Percentiles rank a stretch among this genome's conserved stretches.
Evolutionary conservation across 306 rosid genomes (phyloP).

Genomic region (Cercis canadensis): DNA sequence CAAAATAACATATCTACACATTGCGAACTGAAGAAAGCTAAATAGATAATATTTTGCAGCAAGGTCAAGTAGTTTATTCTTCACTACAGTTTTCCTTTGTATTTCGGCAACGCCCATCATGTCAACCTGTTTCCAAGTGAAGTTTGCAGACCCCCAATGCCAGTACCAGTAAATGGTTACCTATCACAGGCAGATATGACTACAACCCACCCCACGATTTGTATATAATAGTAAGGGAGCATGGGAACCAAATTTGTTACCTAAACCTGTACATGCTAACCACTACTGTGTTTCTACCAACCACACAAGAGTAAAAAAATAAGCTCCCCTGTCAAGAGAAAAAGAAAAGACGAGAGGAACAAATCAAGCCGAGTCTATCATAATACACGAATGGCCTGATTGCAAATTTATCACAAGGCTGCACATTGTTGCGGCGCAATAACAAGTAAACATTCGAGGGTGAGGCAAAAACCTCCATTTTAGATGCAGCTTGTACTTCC

Average conservation of each 20-base stretch:
- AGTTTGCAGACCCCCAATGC: conserved; percentile 33
- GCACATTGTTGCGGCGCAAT: conserved; percentile 36
- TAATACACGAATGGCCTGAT: conserved; percentile 46
- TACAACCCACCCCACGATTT: conserved; percentile 42
- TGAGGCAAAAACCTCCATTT: conserved; percentile 38
- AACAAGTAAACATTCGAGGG: conserved; percentile 41
- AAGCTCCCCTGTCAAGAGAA: conserved; percentile 55
- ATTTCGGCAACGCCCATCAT: conserved; percentile 41
- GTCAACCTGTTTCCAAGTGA: conserved; percentile 38
- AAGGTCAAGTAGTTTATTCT: conserved; percentile 47
- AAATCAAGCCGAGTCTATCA: conserved; percentile 43
- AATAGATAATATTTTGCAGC: conserved; percentile 35
- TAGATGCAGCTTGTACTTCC: conserved; percentile 36
- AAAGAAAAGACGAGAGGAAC: conserved; percentile 45
- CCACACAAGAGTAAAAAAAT: conserved; percentile 67
- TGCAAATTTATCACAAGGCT: conserved; percentile 47
- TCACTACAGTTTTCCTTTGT: conserved; percentile 33
- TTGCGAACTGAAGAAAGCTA: neutral
- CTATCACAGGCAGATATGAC: conserved; percentile 41
- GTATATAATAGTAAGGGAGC: conserved; percentile 47
- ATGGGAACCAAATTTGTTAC: conserved; percentile 55
- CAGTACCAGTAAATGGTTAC: conserved; percentile 34
- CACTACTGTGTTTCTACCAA: conserved; percentile 45
- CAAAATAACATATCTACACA: conserved; percentile 34
- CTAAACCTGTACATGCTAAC: conserved; percentile 65